These are phyloP conservation scores for Thalassiosira mediterranea DNA, from an alignment of 352 stramenopile genomes.

Conservation along the genomic window DNA sequence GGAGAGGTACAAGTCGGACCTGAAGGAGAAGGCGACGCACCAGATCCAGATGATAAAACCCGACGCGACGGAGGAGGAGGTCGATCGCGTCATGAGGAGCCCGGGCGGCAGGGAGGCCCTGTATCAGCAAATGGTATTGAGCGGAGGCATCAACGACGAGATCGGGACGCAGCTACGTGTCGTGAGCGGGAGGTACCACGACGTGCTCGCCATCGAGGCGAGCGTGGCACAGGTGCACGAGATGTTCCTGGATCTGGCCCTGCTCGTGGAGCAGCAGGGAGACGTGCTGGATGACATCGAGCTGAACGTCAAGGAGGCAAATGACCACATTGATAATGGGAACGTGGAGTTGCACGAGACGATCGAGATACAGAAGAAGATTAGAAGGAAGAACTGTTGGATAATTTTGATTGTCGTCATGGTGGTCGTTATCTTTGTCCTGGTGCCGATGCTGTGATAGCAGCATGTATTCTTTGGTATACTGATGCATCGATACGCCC, in stretches of 20 bases:
- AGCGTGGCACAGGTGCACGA: slow-evolving; percentile 97
- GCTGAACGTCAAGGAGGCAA: slow-evolving; percentile 92
- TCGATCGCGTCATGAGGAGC: slow-evolving; percentile 94
- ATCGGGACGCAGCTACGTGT: slow-evolving; percentile 92
- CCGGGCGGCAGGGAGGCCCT: slow-evolving; percentile 79
- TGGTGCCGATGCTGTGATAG: too few species aligned
- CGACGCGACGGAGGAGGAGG: slow-evolving; percentile 95
- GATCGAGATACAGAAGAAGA: slow-evolving; percentile 94
- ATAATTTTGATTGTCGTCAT: slow-evolving; percentile 82
- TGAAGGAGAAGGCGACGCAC: slow-evolving; percentile 97
- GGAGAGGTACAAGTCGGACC: slow-evolving; percentile 96
- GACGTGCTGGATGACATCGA: slow-evolving; percentile 99
- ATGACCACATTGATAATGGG: slow-evolving; percentile 95
- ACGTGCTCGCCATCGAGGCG: slow-evolving; percentile 95
- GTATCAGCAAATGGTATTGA: slow-evolving; percentile 78
- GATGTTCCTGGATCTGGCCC: slow-evolving; percentile 98
- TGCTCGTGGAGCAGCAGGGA: slow-evolving; percentile 96
- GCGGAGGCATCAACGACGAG: slow-evolving; percentile 82
- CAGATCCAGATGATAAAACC: slow-evolving; percentile 98
- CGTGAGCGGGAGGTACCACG: slow-evolving; percentile 97
- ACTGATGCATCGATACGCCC: too few species aligned
- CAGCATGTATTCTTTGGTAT: too few species aligned
- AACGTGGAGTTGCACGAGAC: slow-evolving; percentile 94
- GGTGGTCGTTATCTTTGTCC: slow-evolving; percentile 75
- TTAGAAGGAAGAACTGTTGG: slow-evolving; percentile 92